Base-by-base conservation (phyloP, 139 green algal species). In the Chara braunii region DNA sequence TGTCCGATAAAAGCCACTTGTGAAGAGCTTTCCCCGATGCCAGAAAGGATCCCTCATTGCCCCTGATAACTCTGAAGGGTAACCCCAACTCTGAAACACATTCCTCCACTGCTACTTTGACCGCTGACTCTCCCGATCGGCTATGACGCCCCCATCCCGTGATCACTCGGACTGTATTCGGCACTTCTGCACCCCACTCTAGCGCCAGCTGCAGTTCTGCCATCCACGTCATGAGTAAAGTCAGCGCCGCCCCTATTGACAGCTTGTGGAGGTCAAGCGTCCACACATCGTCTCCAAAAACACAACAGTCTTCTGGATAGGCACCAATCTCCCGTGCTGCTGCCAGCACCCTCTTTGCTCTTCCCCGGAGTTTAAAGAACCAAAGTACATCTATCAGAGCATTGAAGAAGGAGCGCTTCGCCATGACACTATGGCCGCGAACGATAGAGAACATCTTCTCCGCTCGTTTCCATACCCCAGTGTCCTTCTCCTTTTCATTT, bases 341-440 rank as follows among this genome's bases (percentile, higher is more conserved):
- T 2, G 58, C 56, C 22, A 74, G 56, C 53, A 74, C 45, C 8
- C 58, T 23, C 2, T 12, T 43, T 30, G 65, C 65, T 24, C 65
- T 40, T 11, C 32, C 59, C 9, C 23, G 34, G 22, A 70, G 62
- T n/a, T 57, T 57, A 44, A 74, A 74, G 56, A 40, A 60, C 65
- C 65, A 74, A 14, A 74, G 54, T 11, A 23, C 43, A 30, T 74
- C 65, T 6, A 72, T 30, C 18, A 74, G 32, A 1, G 65, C 58
- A 31, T 74, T 74, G 55, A 62, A 74, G 32, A 74, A 72, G 14
- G 65, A 74, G n/a, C 55, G 65, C 2, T 40, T 55, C 56, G 14
- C 40, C 55, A 36, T 24, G 28, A 30, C 35, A 35, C 32, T 70
- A 3, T 9, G 50, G 6, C 53, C 53, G 53, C 50, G 36, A 63